A percentile compares a stretch with the other conserved stretches of the same genome.
These are phyloP conservation scores for Paecilomyces niveus DNA, from an alignment of 2,329 filamentous ascomycete species.

Conservation along the genomic window DNA sequence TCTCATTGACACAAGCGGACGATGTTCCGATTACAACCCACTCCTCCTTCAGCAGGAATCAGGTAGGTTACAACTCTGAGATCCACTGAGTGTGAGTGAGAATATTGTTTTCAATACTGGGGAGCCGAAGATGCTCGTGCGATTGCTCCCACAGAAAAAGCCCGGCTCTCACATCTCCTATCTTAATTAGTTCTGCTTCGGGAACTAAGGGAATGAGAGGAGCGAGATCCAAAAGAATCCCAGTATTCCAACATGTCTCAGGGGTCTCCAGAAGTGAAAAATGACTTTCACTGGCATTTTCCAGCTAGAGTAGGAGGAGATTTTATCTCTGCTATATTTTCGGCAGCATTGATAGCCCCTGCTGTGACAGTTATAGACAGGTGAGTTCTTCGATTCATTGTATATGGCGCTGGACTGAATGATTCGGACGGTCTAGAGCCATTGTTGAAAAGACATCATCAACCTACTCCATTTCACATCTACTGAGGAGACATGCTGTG, in stretches of 20 bases:
- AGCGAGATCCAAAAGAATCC: not conserved
- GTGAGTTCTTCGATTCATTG: not conserved
- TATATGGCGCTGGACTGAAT: not conserved
- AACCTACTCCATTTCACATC: not conserved
- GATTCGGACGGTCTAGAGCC: not conserved
- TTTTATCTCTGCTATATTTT: not conserved
- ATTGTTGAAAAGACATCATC: not conserved
- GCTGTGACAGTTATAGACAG: not conserved
- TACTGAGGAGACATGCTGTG: conserved; percentile 17
- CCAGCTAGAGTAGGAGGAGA: not conserved
- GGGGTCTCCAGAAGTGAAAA: not conserved
- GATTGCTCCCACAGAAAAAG: not conserved
- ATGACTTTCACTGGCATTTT: not conserved
- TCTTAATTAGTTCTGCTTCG: not conserved
- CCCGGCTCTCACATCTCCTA: not conserved
- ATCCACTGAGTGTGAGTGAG: too few relatives aligned
- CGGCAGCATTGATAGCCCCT: not conserved
- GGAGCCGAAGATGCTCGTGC: too few relatives aligned
- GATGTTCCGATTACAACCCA: not conserved
- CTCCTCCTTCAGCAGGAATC: too few relatives aligned
- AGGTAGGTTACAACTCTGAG: too few relatives aligned
- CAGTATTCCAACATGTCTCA: not conserved
- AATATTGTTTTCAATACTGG: too few relatives aligned
- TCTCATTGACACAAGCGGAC: not conserved
- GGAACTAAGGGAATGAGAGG: not conserved